Conservation (phyloP, 169 alveolate genomes). For the Eimeria tenella region DNA sequence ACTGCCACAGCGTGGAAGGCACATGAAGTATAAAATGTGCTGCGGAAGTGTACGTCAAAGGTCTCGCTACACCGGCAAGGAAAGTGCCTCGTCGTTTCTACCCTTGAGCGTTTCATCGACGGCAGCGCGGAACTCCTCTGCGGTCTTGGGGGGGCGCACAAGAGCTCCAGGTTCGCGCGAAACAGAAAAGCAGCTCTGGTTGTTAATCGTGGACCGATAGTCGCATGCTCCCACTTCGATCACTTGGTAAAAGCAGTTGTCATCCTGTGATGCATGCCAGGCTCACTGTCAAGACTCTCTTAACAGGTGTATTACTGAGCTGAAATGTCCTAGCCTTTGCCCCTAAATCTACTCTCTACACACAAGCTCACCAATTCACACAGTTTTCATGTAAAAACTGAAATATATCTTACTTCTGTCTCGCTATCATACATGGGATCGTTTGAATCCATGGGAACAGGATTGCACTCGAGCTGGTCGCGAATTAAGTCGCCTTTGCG, state of each 20-base stretch:
- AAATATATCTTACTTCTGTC: slow-evolving; percentile 9
- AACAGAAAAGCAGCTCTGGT: slow-evolving; percentile 66
- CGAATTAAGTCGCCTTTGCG: slow-evolving; percentile 55
- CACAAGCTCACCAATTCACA: too few relatives aligned
- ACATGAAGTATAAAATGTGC: background rate
- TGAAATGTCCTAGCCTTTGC: too few relatives aligned
- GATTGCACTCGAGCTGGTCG: slow-evolving; percentile 58
- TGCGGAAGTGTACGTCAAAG: background rate
- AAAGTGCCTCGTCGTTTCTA: background rate
- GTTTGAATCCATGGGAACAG: slow-evolving; percentile 62
- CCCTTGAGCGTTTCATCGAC: slow-evolving; percentile 65
- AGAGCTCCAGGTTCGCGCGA: slow-evolving; percentile 34
- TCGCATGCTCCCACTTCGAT: slow-evolving; percentile 71
- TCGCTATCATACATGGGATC: slow-evolving; percentile 71
- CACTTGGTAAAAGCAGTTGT: slow-evolving; percentile 75
- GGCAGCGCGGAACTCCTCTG: slow-evolving; percentile 56
- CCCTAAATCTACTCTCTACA: too few relatives aligned
- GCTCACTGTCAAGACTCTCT: background rate
- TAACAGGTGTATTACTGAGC: too few relatives aligned
- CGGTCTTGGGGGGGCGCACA: slow-evolving; percentile 36
- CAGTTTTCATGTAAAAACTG: background rate
- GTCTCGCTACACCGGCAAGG: background rate
- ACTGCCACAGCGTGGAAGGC: too few relatives aligned
- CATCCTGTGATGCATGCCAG: slow-evolving; percentile 54
- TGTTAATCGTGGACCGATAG: slow-evolving; percentile 68